Evolutionary conservation across 164 flowering plant species (phyloP), one percentile per base, ranked within the genome.

Genomic region (Platanus orientalis): DNA sequence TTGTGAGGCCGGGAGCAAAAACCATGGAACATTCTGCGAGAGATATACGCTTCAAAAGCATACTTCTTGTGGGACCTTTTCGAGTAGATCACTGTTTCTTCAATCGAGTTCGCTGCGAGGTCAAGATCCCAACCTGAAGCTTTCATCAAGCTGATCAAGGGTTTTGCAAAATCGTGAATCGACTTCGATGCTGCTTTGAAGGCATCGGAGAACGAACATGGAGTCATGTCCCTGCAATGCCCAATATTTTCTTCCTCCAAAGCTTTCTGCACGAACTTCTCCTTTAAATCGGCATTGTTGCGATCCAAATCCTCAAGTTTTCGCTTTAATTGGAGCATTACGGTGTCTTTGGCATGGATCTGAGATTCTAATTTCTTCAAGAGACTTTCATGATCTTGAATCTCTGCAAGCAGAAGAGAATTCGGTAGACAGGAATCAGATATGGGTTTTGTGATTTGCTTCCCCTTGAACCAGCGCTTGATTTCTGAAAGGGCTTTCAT

Each of bases 121-220:
- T 80, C 82, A 1, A 86, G 76, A 60, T 82, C 76, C 85, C 91
- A 86, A 20, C 75, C 79, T n/a, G 88, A 74, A 61, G 80, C 83
- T 66, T 70, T 74, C 83, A 82, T 77, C 61, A 81, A 64, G 58
- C 74, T 70, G 45, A 85, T 83, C 53, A 83, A 69, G 3, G 86
- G 86, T 71, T 82, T 86, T 2, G 85, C 83, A 64, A 86, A 86
- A 66, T 83, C 91, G 62, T 83, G 91, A 36, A 86, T 76, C n/a
- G 85, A 73, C 64, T 73, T 79, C 1, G 78, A 73, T 57, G 73
- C 78, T 4, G 61, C 72, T 27, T 53, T 58, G 53, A 70, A 77
- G 9, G 58, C 61, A 16, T 70, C 69, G 11, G 58, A 55, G 14
- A 83, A 69, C 1, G 69, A 30, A 54, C 28, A 40, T 1, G 42